Conservation (phyloP, 139 green algal species). For the Trebouxia sp. region DNA sequence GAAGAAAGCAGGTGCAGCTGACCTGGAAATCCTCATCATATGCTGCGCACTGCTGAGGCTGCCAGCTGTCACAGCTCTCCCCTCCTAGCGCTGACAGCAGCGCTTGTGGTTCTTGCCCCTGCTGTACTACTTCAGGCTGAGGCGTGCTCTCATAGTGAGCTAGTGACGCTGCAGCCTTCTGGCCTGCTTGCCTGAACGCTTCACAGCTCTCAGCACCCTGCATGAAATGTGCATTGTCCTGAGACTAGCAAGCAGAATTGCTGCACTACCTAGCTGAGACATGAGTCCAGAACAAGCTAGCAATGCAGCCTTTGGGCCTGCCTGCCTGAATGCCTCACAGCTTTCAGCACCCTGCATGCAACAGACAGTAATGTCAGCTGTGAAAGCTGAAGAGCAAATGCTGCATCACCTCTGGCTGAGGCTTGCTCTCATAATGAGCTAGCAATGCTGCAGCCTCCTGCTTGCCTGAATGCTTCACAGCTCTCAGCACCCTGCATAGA, state of each 20-base stretch:
- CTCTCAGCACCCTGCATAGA: too few species aligned
- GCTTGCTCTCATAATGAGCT: too few species aligned
- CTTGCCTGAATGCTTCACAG: too few species aligned
- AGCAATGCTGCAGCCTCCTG: too few species aligned
- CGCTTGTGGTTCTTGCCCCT: not conserved
- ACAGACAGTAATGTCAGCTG: too few species aligned
- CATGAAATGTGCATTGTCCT: too few species aligned
- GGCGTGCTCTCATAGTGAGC: not conserved
- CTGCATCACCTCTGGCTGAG: too few species aligned
- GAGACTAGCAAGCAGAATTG: too few species aligned
- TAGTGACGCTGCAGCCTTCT: not conserved
- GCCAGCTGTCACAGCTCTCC: not conserved
- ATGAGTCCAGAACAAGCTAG: not conserved
- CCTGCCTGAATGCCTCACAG: not conserved
- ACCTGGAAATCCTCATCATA: constrained; percentile 20
- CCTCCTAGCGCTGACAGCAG: not conserved
- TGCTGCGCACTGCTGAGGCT: not conserved
- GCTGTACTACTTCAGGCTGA: not conserved
- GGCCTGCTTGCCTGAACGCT: not conserved
- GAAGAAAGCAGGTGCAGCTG: not conserved
- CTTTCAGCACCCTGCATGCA: not conserved
- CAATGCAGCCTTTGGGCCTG: not conserved
- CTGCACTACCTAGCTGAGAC: not conserved
- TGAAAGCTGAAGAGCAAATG: too few species aligned
- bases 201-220: not conserved